Evolutionary conservation across 768 basidiomycete species (phyloP).

Genomic region (Mycena olivaceomarginata): DNA sequence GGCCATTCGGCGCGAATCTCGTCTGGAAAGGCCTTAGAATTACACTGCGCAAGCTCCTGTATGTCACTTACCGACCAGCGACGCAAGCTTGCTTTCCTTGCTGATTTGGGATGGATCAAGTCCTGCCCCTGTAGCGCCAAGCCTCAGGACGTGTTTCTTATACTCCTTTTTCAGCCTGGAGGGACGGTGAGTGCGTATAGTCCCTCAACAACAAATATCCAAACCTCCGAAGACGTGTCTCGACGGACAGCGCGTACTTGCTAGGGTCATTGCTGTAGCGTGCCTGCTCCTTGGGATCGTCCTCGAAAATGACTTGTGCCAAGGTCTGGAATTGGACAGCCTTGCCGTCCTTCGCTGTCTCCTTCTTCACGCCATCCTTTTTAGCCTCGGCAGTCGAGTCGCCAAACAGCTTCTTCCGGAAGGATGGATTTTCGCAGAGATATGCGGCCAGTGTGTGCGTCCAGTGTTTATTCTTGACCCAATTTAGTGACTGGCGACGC

Average conservation of each 20-base stretch:
- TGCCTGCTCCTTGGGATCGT: constrained; percentile 33
- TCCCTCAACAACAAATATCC: background rate
- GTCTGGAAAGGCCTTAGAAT: constrained; percentile 19
- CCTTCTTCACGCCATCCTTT: constrained; percentile 44
- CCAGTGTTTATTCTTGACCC: constrained; percentile 8
- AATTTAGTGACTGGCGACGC: background rate
- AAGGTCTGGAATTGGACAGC: constrained; percentile 41
- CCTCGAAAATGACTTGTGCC: constrained; percentile 48
- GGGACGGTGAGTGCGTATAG: background rate
- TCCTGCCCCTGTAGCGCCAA: constrained; percentile 45
- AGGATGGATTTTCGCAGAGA: constrained; percentile 40
- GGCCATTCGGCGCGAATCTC: constrained; percentile 45
- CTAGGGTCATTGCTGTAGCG: constrained; percentile 35
- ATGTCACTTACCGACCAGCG: constrained; percentile 39
- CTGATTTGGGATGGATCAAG: constrained; percentile 36
- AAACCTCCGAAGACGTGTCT: constrained; percentile 42
- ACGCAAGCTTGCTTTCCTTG: constrained; percentile 37
- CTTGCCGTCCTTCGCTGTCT: constrained; percentile 46
- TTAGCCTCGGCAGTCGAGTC: constrained; percentile 51
- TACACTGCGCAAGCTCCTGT: too few species aligned
- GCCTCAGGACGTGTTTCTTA: constrained; percentile 20
- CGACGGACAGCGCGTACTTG: constrained; percentile 40
- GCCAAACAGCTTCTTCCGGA: constrained; percentile 47
- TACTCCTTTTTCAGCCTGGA: constrained; percentile 35
- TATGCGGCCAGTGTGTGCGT: constrained; percentile 30